Evolutionary conservation across 495 filamentous ascomycete genomes (phyloP), one percentile per base, ranked within the genome.

Genomic region (Aspergillus sclerotioniger): DNA sequence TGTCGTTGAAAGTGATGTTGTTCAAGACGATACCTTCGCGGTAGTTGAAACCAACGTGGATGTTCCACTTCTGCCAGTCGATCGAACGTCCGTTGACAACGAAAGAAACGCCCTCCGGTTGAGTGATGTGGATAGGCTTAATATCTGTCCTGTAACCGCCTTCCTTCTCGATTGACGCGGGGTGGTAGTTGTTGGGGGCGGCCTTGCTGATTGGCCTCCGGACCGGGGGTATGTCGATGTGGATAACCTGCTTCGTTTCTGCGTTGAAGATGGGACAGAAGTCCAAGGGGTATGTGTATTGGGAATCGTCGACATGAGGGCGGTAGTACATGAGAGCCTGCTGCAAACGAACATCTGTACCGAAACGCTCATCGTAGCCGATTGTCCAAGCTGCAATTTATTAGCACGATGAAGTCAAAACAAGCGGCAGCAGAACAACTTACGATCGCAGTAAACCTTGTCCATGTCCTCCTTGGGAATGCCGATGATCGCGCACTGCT

Each of bases 281-380:
- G 73, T 97, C 92, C 50, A 97, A 81, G 0, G 92, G 92, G 65
- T 86, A 96, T 17, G 88, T 87, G 72, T 97, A 97, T 71, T 97
- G 92, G 64, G 83, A 89, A 72, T 92, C 90, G 65, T 97, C 92
- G 41, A 87, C 59, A 63, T 92, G 81, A 15, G 91, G 92, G 21
- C 92, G 85, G 70, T 96, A 97, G 77, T 97, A 97, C 90, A 96
- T 96, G 37, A 97, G 76, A 15, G 91, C 92, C 71, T 97, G 92
- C 67, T 97, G 92, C 15, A 96, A 81, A 56, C 92, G 87, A 29
- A 91, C 80, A 33, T 79, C 81, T 64, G 74, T 92, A 51, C 92
- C 92, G 63, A 92, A 93, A 6, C 92, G 86, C 76, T 95, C 91
- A 66, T 97, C 92, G 64, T 91, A 96, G 17, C 92, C 92, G 73